phyloP scores from a whole-genome alignment of 2,329 filamentous ascomycete species.

The Cercospora janseana region DNA sequence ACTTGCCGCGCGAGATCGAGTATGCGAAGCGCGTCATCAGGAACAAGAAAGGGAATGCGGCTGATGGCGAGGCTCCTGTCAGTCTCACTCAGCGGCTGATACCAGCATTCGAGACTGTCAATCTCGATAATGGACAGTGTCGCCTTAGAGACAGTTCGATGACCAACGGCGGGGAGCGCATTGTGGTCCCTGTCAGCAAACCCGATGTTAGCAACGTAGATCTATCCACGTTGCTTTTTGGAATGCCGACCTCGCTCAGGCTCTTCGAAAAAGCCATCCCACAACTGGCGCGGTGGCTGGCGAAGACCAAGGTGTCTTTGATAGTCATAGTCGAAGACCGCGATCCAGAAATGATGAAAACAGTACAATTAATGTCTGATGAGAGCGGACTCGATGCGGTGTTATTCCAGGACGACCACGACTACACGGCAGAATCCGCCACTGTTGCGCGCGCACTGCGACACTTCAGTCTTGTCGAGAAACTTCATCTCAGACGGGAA shows the following conservation, averaged over 20 bases:
- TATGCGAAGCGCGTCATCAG: not conserved
- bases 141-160: too few relatives aligned
- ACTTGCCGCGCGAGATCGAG: not conserved
- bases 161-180: not conserved
- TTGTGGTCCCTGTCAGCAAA: not conserved
- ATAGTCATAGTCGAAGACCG: constrained; percentile 4
- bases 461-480: constrained; percentile 1
- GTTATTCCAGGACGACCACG: not conserved
- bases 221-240: not conserved
- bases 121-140: too few relatives aligned
- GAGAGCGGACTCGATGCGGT: not conserved
- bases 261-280: not conserved
- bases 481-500: not conserved
- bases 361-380: not conserved
- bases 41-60: not conserved
- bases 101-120: not conserved
- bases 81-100: not conserved
- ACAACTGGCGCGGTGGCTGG: constrained; percentile 7
- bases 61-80: too few relatives aligned
- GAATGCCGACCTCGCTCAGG: not conserved
- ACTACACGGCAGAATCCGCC: not conserved
- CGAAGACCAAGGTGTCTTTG: not conserved
- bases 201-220: not conserved
- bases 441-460: not conserved
- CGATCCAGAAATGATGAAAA: not conserved